These are phyloP conservation scores for Senna siamea DNA, from an alignment of 306 rosid species.

Conservation along the genomic window DNA sequence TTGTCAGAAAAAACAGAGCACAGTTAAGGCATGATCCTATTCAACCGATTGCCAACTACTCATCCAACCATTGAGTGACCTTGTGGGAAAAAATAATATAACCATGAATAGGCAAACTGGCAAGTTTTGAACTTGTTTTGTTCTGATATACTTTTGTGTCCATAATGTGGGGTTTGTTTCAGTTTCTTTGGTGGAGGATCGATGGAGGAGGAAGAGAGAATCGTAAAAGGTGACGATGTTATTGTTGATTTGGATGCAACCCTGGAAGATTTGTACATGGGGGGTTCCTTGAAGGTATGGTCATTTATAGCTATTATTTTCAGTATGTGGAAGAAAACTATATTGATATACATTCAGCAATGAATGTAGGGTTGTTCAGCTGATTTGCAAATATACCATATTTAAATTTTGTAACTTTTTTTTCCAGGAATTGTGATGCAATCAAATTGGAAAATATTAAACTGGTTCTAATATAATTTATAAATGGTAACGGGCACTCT, in stretches of 20 bases:
- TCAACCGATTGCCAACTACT: no score
- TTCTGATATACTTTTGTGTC: neutral
- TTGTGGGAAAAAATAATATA: no score
- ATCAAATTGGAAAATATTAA: neutral
- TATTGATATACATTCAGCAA: conserved; percentile 18
- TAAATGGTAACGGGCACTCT: neutral
- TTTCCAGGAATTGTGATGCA: conserved; percentile 3
- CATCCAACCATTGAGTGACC: no score
- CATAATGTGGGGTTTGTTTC: conserved; percentile 28
- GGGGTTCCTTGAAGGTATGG: conserved; percentile 89
- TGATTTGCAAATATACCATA: neutral
- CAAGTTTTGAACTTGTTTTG: conserved; percentile 12
- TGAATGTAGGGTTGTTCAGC: neutral
- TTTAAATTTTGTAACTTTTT: neutral
- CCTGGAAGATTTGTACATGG: conserved; percentile 93
- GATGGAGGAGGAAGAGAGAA: conserved; percentile 83
- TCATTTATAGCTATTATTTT: conserved; percentile 7
- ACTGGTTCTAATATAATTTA: conserved; percentile 6
- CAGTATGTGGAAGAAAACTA: neutral
- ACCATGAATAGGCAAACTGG: neutral
- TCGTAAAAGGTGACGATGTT: conserved; percentile 87
- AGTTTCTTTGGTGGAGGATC: conserved; percentile 89
- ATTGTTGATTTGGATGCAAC: conserved; percentile 82
- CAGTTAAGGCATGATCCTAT: no score
- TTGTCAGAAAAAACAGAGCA: no score